Conservation (phyloP, 225 moss, liverwort and hornwort genomes). For the Antitrichia curtipendula region DNA sequence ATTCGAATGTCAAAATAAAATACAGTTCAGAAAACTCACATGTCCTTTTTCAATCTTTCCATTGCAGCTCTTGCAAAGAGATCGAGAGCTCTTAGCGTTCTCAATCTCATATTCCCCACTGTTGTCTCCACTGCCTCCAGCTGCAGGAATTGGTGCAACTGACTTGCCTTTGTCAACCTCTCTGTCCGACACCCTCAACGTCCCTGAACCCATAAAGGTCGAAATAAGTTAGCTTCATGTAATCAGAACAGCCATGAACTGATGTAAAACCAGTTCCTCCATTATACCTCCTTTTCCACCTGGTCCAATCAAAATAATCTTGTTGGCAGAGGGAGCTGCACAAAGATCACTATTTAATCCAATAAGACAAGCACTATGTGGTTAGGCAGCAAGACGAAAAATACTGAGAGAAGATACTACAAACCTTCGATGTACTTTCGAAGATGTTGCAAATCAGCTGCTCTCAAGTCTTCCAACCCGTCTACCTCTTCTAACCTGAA, state of each 20-base stretch:
- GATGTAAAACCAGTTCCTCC: neutral
- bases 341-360: neutral
- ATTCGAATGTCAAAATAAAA: neutral
- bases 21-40: conserved; percentile 19
- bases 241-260: neutral
- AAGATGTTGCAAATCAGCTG: conserved; percentile 72
- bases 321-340: neutral
- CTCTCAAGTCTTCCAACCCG: conserved; percentile 71
- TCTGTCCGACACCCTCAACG: conserved; percentile 8
- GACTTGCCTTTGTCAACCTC: conserved; percentile 42
- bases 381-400: neutral
- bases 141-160: conserved; percentile 18
- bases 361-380: neutral
- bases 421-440: conserved; percentile 62
- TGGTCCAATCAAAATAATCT: neutral
- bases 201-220: conserved; percentile 2
- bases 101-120: conserved; percentile 85
- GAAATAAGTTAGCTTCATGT: neutral
- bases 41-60: conserved; percentile 76
- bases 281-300: neutral
- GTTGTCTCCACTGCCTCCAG: conserved; percentile 33
- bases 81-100: conserved; percentile 78
- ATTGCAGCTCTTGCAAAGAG: conserved; percentile 80
- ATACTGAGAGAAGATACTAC: neutral
- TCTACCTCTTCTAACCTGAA: conserved; percentile 80